Conservation (phyloP, 2,329 filamentous ascomycete species). For the Graphiopsis chlorocephala region DNA sequence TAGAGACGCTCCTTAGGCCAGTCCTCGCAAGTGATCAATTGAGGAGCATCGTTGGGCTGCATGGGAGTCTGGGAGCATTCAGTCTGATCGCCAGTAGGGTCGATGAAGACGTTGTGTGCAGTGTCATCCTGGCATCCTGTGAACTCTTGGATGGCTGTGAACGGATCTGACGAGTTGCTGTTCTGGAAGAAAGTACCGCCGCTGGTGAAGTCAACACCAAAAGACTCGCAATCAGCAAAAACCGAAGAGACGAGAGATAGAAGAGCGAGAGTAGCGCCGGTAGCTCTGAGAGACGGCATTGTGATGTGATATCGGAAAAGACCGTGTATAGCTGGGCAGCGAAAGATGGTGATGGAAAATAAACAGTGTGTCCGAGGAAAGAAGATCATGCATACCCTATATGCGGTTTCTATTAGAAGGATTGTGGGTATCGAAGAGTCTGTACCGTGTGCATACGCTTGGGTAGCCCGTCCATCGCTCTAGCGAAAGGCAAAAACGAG, state of each 20-base stretch:
- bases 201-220: constrained; percentile 42
- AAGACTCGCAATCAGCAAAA: constrained; percentile 27
- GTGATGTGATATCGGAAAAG: background rate
- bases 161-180: constrained; percentile 39
- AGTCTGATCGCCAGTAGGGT: constrained; percentile 40
- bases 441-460: constrained; percentile 2
- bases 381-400: background rate
- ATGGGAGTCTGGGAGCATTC: constrained; percentile 43
- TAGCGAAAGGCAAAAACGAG: constrained; percentile 12
- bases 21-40: constrained; percentile 40
- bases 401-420: background rate
- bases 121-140: constrained; percentile 42
- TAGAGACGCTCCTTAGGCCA: constrained; percentile 40
- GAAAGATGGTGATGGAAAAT: background rate
- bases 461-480: constrained; percentile 5
- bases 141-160: constrained; percentile 46
- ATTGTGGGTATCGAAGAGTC: background rate
- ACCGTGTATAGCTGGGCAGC: background rate
- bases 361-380: background rate
- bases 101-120: constrained; percentile 44
- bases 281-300: constrained; percentile 18
- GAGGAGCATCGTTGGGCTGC: constrained; percentile 37
- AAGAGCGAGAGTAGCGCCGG: constrained; percentile 17
- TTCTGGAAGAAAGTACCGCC: constrained; percentile 48
- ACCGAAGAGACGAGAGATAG: constrained; percentile 12